phyloP scores from a whole-genome alignment of 805 yeast genomes.

The Candida tibetensis region DNA sequence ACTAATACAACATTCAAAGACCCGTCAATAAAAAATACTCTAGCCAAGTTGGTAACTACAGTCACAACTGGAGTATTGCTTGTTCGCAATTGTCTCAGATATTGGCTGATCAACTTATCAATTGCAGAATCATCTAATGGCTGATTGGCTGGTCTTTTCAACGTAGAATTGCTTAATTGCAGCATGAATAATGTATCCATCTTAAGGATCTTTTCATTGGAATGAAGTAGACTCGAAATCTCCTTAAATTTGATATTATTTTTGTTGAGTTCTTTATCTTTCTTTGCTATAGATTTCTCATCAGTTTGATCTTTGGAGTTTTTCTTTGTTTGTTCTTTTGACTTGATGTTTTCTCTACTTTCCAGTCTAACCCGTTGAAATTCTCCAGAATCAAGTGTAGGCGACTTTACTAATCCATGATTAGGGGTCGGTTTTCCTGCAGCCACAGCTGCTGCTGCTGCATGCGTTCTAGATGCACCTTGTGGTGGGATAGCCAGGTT shows the following conservation, averaged over 20 bases:
- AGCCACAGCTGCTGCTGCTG: constrained; percentile 8
- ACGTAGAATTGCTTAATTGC: constrained; percentile 26
- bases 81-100: constrained; percentile 19
- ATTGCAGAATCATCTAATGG: constrained; percentile 30
- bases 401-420: constrained; percentile 1
- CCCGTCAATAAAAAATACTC: constrained; percentile 40
- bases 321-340: background rate
- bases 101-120: constrained; percentile 28
- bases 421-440: constrained; percentile 2
- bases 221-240: constrained; percentile 27
- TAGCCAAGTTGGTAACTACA: constrained; percentile 38
- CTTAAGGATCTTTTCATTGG: constrained; percentile 39
- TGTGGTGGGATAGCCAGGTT: background rate
- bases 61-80: constrained; percentile 33
- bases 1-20: constrained; percentile 34
- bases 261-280: background rate
- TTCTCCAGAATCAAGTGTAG: background rate
- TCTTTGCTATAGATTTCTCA: background rate
- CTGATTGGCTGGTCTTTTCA: constrained; percentile 16
- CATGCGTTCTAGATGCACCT: constrained; percentile 1
- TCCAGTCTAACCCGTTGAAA: background rate
- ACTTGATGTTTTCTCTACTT: background rate
- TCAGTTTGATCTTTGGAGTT: background rate
- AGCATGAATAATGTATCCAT: constrained; percentile 38
- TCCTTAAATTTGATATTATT: constrained; percentile 30